Evolutionary conservation across 768 basidiomycete genomes (phyloP), one percentile per base, ranked within the genome.

Genomic region (Nidularia sp.): DNA sequence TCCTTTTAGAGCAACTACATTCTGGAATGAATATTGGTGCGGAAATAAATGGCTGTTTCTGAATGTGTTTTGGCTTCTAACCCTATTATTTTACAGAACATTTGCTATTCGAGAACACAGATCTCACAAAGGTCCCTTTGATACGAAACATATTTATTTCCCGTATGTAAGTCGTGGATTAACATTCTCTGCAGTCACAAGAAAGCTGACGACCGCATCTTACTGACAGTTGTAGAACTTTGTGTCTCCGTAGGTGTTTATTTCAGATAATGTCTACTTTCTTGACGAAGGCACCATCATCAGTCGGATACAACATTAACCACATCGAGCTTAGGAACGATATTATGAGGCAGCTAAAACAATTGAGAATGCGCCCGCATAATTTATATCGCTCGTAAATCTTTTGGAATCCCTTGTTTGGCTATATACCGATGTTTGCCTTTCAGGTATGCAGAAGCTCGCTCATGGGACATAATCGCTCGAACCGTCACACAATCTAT

Each of bases 241-340:
- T 83, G 5, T 76, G 74, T 51, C 59, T 83, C 33, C 55, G 83
- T 83, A 60, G 45, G 78, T 71, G 5, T 44, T 52, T 18, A 12
- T 12, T 44, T 18, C 33, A n/a, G n/a, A n/a, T n/a, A n/a, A n/a
- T n/a, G n/a, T n/a, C 6, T 7, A n/a, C n/a, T 45, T 31, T 36
- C 43, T 9, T 25, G 29, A 49, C 35, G 45, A 35, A 34, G 49
- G 35, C 48, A 44, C 10, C 48, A 31, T 42, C 48, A 29, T 29
- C 29, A 66, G 67, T 67, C 36, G 67, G 69, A 22, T 67, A 66
- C 53, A 70, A 70, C 34, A 55, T 65, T 31, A 53, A 52, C 42
- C 58, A 60, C 42, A 3, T 2, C 13, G 25, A 13, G 1, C 54
- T 64, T 9, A 51, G 57, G 33, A 32, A 31, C 2, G 36, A 59